Conservation (phyloP, 768 basidiomycete species). For the Russula griseocarnosa region DNA sequence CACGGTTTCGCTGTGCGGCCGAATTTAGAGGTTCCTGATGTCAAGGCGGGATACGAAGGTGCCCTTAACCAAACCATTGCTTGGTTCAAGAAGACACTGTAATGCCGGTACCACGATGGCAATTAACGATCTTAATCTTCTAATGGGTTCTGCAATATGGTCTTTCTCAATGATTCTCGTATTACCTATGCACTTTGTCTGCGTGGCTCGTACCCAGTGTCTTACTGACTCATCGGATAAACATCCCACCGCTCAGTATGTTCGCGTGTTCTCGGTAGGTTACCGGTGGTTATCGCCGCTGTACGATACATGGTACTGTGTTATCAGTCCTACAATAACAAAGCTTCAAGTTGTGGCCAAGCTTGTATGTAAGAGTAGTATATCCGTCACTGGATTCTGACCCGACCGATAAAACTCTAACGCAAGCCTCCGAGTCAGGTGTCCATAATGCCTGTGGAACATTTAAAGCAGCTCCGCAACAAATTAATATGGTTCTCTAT, state of each 20-base stretch:
- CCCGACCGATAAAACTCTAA: no score
- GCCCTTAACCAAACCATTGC: conserved; percentile 40
- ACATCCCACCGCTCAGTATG: no score
- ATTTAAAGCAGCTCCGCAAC: no score
- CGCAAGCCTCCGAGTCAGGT: no score
- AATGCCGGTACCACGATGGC: neutral
- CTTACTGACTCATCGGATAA: neutral
- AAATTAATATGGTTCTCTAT: no score
- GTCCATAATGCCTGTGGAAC: no score
- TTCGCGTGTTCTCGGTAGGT: neutral
- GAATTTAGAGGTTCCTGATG: conserved; percentile 41
- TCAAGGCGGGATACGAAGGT: conserved; percentile 44
- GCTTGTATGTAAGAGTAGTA: no score
- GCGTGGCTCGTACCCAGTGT: no score
- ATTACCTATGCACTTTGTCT: neutral
- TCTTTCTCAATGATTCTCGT: no score
- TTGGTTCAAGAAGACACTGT: conserved; percentile 44
- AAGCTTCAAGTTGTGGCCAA: no score
- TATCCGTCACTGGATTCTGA: no score
- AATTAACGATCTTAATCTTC: neutral
- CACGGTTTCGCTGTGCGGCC: conserved; percentile 51
- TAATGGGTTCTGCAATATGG: neutral
- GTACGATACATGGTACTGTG: neutral
- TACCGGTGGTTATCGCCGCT: no score
- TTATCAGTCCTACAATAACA: neutral